These are phyloP conservation scores for Geotrichum restrictum DNA, from an alignment of 1,139 yeast genomes.

Conservation along the genomic window DNA sequence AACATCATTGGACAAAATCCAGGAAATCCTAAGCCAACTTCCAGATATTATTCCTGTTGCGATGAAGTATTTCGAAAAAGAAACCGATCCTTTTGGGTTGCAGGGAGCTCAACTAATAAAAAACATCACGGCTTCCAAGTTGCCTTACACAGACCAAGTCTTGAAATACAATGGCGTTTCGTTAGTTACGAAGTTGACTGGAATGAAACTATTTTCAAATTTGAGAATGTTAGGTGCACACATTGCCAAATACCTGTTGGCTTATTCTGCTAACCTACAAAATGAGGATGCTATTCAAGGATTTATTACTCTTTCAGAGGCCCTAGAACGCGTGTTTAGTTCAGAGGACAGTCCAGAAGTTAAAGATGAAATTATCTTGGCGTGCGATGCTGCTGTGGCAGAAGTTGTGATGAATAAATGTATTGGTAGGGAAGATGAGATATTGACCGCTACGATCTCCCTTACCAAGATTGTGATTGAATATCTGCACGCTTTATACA, in stretches of 20 bases:
- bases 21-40: conserved; percentile 17
- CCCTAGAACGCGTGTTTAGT: conserved; percentile 3
- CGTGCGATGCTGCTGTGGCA: conserved; percentile 23
- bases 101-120: conserved; percentile 32
- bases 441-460: not conserved
- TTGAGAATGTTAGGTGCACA: conserved; percentile 23
- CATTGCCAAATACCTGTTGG: conserved; percentile 23
- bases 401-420: not conserved
- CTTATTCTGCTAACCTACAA: not conserved
- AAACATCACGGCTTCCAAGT: conserved; percentile 23
- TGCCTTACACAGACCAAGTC: conserved; percentile 14
- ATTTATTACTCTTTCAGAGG: not conserved
- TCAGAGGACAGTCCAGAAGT: conserved; percentile 19
- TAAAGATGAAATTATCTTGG: conserved; percentile 21
- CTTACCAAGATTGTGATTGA: conserved; percentile 14
- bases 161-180: conserved; percentile 22
- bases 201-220: conserved; percentile 23
- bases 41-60: conserved; percentile 21
- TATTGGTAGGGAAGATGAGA: not conserved
- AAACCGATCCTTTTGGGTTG: conserved; percentile 26
- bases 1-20: conserved; percentile 21
- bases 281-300: not conserved
- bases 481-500: conserved; percentile 7
- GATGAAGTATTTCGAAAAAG: conserved; percentile 11
- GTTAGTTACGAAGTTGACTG: conserved; percentile 25